Percentiles rank a stretch among this genome's conserved stretches.
Evolutionary conservation across 2,329 filamentous ascomycete species (phyloP).

Genomic region (Venturia pyrina): DNA sequence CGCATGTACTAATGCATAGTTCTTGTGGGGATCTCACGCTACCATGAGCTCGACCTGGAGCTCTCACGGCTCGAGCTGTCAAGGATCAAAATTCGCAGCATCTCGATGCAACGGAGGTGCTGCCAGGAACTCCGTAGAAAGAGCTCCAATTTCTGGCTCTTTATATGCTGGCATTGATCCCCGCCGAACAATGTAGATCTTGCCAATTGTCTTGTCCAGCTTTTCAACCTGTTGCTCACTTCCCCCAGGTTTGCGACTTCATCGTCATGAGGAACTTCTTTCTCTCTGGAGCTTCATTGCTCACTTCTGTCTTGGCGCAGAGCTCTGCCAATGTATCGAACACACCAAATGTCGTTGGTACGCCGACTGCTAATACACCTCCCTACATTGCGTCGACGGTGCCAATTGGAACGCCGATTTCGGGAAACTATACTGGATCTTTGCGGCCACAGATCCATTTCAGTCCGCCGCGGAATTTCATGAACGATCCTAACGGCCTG

Average conservation of each 20-base stretch:
- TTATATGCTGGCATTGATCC: not conserved
- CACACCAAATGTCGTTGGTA: not conserved
- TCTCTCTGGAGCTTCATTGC: not conserved
- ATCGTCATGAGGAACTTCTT: not conserved
- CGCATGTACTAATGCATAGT: not conserved
- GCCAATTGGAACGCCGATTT: conserved; percentile 25
- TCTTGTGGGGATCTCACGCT: not conserved
- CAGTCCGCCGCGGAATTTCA: conserved; percentile 41
- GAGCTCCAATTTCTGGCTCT: not conserved
- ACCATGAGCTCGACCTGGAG: not conserved
- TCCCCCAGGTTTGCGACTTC: not conserved
- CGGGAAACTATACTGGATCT: conserved; percentile 30
- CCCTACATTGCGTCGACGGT: conserved; percentile 20
- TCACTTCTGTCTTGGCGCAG: not conserved
- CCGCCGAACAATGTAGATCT: not conserved
- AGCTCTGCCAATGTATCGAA: not conserved
- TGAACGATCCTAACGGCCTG: conserved; percentile 58
- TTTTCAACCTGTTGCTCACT: not conserved
- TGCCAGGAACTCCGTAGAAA: not conserved
- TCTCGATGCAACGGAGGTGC: not conserved
- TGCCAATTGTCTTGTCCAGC: not conserved
- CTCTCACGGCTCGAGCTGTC: not conserved
- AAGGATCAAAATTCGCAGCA: not conserved
- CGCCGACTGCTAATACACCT: not conserved
- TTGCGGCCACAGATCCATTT: conserved; percentile 47